Evolutionary conservation across 495 filamentous ascomycete genomes (phyloP).

Genomic region (Penicillium cinerascens): DNA sequence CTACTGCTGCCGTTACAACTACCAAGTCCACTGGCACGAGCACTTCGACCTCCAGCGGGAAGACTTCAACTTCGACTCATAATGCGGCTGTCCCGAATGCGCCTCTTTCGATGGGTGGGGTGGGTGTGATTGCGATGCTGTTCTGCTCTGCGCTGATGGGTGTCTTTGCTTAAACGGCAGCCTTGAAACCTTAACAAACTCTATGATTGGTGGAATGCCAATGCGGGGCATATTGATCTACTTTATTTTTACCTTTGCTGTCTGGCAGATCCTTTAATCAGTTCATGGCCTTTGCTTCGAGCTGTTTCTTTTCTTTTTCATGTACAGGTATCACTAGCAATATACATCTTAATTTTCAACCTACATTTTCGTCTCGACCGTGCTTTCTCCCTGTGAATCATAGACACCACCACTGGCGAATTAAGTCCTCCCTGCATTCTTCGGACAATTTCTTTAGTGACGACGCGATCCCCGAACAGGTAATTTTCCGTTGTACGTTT

Average conservation of each 20-base stretch:
- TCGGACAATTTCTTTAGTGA: not conserved
- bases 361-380: not conserved
- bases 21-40: conserved; percentile 21
- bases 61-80: conserved; percentile 22
- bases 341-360: not conserved
- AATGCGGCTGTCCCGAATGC: conserved; percentile 16
- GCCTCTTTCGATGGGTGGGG: conserved; percentile 30
- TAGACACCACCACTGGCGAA: no score
- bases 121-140: conserved; percentile 38
- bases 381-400: not conserved
- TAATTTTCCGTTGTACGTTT: conserved; percentile 1
- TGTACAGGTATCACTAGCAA: not conserved
- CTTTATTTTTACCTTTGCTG: not conserved
- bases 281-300: no score
- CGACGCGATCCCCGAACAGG: not conserved
- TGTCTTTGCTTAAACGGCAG: conserved; percentile 16
- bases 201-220: not conserved
- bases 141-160: conserved; percentile 34
- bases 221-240: not conserved
- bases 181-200: not conserved
- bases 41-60: conserved; percentile 17
- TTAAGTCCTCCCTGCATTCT: no score
- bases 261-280: not conserved
- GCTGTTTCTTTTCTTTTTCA: not conserved
- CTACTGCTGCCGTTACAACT: conserved; percentile 30